Base-by-base conservation (phyloP, 306 rosid species). In the Fragaria nilgerrensis region DNA sequence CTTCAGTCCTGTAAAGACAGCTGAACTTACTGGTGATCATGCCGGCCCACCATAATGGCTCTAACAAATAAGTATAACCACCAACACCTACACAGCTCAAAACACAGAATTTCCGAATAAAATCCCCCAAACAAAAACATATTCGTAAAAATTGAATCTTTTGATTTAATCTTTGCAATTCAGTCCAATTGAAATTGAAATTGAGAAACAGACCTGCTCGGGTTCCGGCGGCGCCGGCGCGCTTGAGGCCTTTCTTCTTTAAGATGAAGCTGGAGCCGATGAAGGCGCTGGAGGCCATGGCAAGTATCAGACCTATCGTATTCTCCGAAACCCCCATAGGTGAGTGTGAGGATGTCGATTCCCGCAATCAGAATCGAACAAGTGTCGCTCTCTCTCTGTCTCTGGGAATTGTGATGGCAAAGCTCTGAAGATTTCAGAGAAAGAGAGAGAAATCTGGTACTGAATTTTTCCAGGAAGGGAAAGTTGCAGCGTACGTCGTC, bases 41-140 rank as follows among this genome's bases (percentile, higher is more conserved):
- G 83, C 98, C 98, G 23, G 87, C 91, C 98, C 98, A 95, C 98
- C 98, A 95, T 63, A 95, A 92, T 32, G 98, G 98, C 87, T 95
- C 97, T 44, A 92, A 59, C 56, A 95, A 78, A 84, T 95, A 95
- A 43, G 97, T 87, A 80, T 92, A 88, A 23, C 98, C 98, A 3
- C 98, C 97, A 70, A 87, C 85, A 65, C 98, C 98, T 95, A 79
- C 82, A 78, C 72, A 70, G 25, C 73, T 44, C 75, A 81, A 68
- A 76, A 77, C 8, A 73, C 48, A 67, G 56, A 56, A 9, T 14
- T 74, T n/a, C 41, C 68, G 73, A 63, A 66, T 66, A 7, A 7
- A 65, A 66, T 8, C 8, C n/a, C 10, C 43, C 5, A 15, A 32
- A 32, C 68, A 32, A 7, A 5, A 5, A 19, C 3, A 7, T 63